Conservation (phyloP, 768 basidiomycete species). For the Coprinellus micaceus region DNA sequence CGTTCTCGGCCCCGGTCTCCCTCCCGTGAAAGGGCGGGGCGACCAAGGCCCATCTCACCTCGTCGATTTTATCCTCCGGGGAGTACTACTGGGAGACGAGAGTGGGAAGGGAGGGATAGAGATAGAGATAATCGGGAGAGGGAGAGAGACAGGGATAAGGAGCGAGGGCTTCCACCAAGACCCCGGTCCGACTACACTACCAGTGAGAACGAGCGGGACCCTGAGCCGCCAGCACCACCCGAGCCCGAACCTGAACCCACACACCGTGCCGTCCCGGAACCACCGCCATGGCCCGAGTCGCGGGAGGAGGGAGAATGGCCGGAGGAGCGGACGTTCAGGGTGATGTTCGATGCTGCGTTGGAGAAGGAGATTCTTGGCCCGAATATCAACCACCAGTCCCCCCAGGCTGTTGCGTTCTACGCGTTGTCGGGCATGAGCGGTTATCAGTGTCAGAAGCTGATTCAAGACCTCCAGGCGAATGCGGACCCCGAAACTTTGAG, state of each 20-base stretch:
- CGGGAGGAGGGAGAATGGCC: slow-evolving; percentile 41
- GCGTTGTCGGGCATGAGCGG: too few species aligned
- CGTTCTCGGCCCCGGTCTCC: neutral
- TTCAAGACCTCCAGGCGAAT: slow-evolving; percentile 37
- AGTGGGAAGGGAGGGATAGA: neutral
- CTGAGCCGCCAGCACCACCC: slow-evolving; percentile 11
- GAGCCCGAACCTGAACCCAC: slow-evolving; percentile 6
- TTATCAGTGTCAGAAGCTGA: slow-evolving; percentile 33
- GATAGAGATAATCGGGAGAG: neutral
- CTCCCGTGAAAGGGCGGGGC: slow-evolving; percentile 1
- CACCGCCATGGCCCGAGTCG: slow-evolving; percentile 59
- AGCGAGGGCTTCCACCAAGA: slow-evolving; percentile 7
- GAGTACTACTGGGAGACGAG: neutral
- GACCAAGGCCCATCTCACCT: neutral
- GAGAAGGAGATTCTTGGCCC: slow-evolving; percentile 38
- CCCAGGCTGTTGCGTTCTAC: too few species aligned
- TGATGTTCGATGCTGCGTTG: slow-evolving; percentile 58
- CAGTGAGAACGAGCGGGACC: slow-evolving; percentile 8
- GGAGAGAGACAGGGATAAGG: neutral
- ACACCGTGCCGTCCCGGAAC: slow-evolving; percentile 23
- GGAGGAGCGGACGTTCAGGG: slow-evolving; percentile 45
- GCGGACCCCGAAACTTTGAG: slow-evolving; percentile 29
- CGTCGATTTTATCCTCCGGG: neutral
- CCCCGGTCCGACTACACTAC: slow-evolving; percentile 2
- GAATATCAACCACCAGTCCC: too few species aligned